phyloP scores from a whole-genome alignment of 2,329 filamentous ascomycete species.

The Aspergillus hortae region DNA sequence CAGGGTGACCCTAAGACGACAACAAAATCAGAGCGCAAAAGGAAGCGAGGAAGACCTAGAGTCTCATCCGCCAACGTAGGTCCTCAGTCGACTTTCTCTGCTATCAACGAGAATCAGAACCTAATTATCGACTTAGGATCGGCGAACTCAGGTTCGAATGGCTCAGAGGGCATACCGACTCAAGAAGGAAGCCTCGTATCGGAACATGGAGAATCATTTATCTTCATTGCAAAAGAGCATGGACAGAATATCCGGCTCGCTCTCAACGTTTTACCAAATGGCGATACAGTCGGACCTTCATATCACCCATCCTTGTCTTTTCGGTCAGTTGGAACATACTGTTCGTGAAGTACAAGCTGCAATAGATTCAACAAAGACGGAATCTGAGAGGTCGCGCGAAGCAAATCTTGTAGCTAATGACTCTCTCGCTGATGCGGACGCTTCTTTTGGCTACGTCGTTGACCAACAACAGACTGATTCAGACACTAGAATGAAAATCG shows the following conservation, averaged over 20 bases:
- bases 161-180: slow-evolving; percentile 82
- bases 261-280: neutral
- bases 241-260: slow-evolving; percentile 4
- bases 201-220: slow-evolving; percentile 67
- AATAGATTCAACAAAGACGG: neutral
- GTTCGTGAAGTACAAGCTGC: neutral
- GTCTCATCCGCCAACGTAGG: neutral
- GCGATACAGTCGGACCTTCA: slow-evolving; percentile 4
- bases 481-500: neutral
- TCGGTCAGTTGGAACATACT: neutral
- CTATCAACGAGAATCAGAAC: neutral
- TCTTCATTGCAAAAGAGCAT: slow-evolving; percentile 57
- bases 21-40: neutral
- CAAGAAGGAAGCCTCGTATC: slow-evolving; percentile 79
- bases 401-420: neutral
- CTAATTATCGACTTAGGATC: slow-evolving; percentile 28
- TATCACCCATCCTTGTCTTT: slow-evolving; percentile 7
- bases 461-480: neutral
- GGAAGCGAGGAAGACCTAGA: slow-evolving; percentile 3
- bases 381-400: neutral
- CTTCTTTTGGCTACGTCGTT: neutral
- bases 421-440: neutral
- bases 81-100: neutral
- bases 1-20: neutral
- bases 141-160: slow-evolving; percentile 80